Base-by-base conservation (phyloP, 2,329 filamentous ascomycete genomes). In the Laburnicola sp. region DNA sequence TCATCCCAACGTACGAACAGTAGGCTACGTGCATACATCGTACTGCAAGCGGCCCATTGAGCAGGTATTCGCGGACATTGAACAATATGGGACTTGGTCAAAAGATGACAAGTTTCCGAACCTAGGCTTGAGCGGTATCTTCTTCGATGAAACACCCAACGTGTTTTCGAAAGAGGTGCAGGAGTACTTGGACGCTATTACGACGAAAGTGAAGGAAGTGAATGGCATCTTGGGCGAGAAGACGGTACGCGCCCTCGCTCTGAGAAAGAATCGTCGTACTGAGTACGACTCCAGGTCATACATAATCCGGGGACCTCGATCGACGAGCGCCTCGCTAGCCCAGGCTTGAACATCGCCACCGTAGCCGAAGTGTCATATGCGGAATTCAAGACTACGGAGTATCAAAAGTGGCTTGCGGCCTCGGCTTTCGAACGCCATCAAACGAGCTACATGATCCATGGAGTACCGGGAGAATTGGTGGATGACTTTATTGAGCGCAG, bases 21-120 rank as follows among this genome's bases (percentile, higher is more conserved):
- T 82, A n/a, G 78, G 76, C 0, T 81, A 81, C 59, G 78, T 83
- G 51, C 65, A 76, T 5, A 77, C 75, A 8, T 77, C 75, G 6
- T 83, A 82, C 57, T 72, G 73, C n/a, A 66, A 56, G 44, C 54
- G 65, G 16, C 30, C 54, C 2, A 42, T 64, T 4, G 35, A 57
- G 10, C 45, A 60, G 11, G 57, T 67, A 2, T 53, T 50, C 9
- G 30, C 62, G 37, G 80, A 82, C 51, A 73, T 82, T 37, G 69
- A 70, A 31, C 71, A 64, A 4, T 82, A 82, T 54, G 74, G 73
- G 6, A 66, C 59, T 7, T 80, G 79, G 75, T 65, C 66, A 35
- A 64, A 59, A 34, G 36, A 54, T 3, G 23, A 49, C 3, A 63
- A 56, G 11, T 65, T 68, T 48, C 58, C 62, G 6, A 64, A 64